Base-by-base conservation (phyloP, 257 asterid species). In the Eustoma russellianum region DNA sequence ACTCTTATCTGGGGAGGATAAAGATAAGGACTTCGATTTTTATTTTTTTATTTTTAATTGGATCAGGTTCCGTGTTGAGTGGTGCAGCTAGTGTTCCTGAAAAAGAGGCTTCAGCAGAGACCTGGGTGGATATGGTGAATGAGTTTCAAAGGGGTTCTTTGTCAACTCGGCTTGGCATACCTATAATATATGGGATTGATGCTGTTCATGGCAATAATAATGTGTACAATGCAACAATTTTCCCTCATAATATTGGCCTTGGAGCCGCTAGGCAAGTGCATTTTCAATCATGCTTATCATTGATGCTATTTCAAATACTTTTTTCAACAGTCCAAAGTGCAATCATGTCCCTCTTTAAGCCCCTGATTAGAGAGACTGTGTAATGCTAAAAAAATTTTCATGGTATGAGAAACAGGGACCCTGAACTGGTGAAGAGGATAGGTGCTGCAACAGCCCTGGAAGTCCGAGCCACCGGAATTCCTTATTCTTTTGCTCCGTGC, bases 361-460 rank as follows among this genome's bases (percentile, higher is more conserved):
- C 14, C 46, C 5, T 7, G 9, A 18, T 5, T 10, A 14, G 14
- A 13, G 16, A 24, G 33, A 56, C 5, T 14, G 16, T 41, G 0
- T 9, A 17, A 10, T 56, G 5, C 12, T 67, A 10, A 38, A 38
- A 24, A 4, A 2, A 4, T 24, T 24, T 24, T 24, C 30, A 24
- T 56, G 17, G 17, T 17, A 30, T 47, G 59, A 57, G 3, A 24
- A 62, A 13, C 58, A 82, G 92, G 68, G 92, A 82, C 62, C 82
- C 92, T 48, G 52, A 17, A 33, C 61, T 82, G 57, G 87, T 72
- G 40, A 82, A 64, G 77, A 77, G 60, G 66, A 82, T 79, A 51
- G 87, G 92, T 13, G 84, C 83, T 57, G 92, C 92, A 41, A 82
- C 92, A 49, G 92, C 92, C 17, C 92, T 77, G 43, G 92, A 82